Base-by-base conservation (phyloP, 2,329 filamentous ascomycete species). In the Aspergillus niger region DNA sequence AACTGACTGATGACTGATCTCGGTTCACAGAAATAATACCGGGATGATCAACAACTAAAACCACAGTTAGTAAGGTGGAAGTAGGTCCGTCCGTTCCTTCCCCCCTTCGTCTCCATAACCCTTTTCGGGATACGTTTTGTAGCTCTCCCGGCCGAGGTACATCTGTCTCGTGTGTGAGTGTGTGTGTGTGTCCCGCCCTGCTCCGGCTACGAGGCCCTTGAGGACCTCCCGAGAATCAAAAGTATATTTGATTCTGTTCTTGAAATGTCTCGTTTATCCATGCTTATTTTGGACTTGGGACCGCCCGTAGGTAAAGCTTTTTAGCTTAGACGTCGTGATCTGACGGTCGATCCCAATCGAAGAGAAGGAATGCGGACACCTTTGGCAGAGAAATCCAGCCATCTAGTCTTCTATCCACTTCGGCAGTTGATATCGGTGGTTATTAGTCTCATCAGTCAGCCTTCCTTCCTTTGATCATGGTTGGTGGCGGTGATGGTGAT, bases 331-430 rank as follows among this genome's bases (percentile, higher is more conserved):
- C 26, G 47, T 50, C 47, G 48, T 63, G 60, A 59, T 59, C 50
- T 61, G 51, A 61, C 41, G 54, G 65, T 56, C 64, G 65, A 67
- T 66, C 64, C 55, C 24, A 66, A 67, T 67, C 55, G 59, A 60
- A 55, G 36, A 44, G 44, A 48, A 53, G 58, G 32, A 36, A 36
- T 36, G 32, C 32, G 11, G 32, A 36, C 4, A 36, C 32, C 13
- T 36, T 60, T 61, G 48, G 58, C 50, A 54, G 53, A 39, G 36
- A 56, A 55, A 30, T 30, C 28, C 8, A 52, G 39, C 55, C 51
- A 52, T 26, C 36, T 36, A 15, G 13, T 6, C 6, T 52, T 38
- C 2, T 8, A 26, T 20, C 22, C n/a, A 13, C 36, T 11, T 51
- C 56, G 56, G 56, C 56, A 58, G 11, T 58, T 58, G 28, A 5